phyloP scores from a whole-genome alignment of 768 basidiomycete species.

The Termitomyces sp. region DNA sequence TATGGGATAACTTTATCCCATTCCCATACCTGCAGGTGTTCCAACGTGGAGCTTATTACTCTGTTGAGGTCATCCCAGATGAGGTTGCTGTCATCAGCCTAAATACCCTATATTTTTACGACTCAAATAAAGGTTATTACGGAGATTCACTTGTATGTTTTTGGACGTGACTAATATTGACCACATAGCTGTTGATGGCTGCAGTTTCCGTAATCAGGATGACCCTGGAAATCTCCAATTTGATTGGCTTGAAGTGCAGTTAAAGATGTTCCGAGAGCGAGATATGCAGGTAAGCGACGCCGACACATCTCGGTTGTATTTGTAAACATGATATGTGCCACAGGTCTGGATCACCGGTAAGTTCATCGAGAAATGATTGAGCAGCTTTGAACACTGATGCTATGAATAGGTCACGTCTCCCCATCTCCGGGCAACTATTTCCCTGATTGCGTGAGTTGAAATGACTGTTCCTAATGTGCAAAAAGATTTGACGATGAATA shows the following conservation, averaged over 20 bases:
- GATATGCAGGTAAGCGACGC: conserved; percentile 62
- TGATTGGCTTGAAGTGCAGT: conserved; percentile 87
- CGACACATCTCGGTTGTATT: not conserved
- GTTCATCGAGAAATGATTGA: conserved; percentile 4
- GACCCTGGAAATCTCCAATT: conserved; percentile 89
- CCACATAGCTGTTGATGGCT: conserved; percentile 69
- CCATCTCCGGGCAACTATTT: conserved; percentile 78
- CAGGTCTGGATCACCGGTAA: conserved; percentile 44
- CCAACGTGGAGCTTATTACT: conserved; percentile 82
- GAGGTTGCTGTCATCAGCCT: conserved; percentile 74
- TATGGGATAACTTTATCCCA: conserved; percentile 81
- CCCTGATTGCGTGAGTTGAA: conserved; percentile 69
- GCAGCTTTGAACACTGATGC: conserved; percentile 3
- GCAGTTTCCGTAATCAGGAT: conserved; percentile 49
- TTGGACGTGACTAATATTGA: conserved; percentile 9
- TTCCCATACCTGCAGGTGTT: conserved; percentile 76
- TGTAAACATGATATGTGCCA: not conserved
- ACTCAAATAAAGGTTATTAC: conserved; percentile 72
- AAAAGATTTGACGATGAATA: conserved; percentile 15
- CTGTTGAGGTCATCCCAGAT: conserved; percentile 73
- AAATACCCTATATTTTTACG: conserved; percentile 90
- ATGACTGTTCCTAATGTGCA: conserved; percentile 3
- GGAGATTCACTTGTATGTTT: not conserved
- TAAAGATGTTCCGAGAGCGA: conserved; percentile 58
- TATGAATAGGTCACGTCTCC: conserved; percentile 70